These are phyloP conservation scores for Cymbopogon citratus DNA, from an alignment of 176 grass and related monocot species.

Conservation along the genomic window DNA sequence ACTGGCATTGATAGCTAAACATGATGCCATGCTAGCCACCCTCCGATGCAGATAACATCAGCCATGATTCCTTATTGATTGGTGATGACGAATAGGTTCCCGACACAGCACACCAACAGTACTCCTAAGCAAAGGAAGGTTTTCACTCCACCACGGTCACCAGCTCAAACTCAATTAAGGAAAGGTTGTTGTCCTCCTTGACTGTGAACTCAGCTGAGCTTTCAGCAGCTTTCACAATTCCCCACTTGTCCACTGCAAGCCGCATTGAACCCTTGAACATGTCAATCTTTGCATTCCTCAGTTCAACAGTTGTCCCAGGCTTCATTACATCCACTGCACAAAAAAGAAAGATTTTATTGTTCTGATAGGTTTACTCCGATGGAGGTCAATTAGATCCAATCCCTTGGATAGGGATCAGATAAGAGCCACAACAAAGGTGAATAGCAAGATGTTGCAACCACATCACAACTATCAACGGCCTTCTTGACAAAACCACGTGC, in stretches of 20 bases:
- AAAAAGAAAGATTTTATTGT: neutral
- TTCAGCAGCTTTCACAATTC: conserved; percentile 31
- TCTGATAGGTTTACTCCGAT: neutral
- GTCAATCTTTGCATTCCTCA: conserved; percentile 50
- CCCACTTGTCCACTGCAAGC: conserved; percentile 49
- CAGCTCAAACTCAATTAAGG: conserved; percentile 52
- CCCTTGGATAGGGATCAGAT: neutral
- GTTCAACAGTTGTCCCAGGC: conserved; percentile 26
- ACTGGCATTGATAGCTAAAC: neutral
- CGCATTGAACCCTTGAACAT: conserved; percentile 55
- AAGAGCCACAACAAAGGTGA: neutral
- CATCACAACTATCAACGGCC: neutral
- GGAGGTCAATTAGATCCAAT: neutral
- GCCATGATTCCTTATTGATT: conserved; percentile 35
- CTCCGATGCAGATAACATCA: neutral
- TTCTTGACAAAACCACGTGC: neutral
- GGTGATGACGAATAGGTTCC: neutral
- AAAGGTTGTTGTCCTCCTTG: conserved; percentile 53
- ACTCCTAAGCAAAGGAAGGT: neutral
- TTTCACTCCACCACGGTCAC: conserved; percentile 39
- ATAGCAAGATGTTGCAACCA: neutral
- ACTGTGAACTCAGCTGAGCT: conserved; percentile 32
- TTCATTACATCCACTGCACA: conserved; percentile 44
- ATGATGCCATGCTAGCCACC: neutral
- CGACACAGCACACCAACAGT: neutral